Conservation (phyloP, 352 stramenopile genomes). For the Peronospora destructor region DNA sequence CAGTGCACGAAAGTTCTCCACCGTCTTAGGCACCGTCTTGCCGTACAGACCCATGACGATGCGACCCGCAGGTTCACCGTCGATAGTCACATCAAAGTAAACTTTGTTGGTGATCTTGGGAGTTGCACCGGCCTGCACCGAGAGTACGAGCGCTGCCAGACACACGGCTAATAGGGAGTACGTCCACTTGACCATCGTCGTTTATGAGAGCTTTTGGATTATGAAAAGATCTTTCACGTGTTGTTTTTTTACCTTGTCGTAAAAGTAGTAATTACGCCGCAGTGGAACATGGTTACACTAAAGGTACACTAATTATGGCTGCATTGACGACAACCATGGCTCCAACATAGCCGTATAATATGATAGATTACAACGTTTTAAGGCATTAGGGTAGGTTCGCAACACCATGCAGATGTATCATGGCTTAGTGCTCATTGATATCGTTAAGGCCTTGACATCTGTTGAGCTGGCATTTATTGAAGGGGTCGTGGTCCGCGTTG, state of each 20-base stretch:
- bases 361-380: too few relatives aligned
- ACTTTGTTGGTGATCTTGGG: slow-evolving; percentile 88
- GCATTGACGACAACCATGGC: too few relatives aligned
- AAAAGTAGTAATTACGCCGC: too few relatives aligned
- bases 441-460: too few relatives aligned
- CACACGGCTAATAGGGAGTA: slow-evolving; percentile 39
- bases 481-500: too few relatives aligned
- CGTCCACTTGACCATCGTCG: slow-evolving; percentile 51
- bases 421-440: too few relatives aligned
- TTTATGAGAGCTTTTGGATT: neutral
- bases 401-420: too few relatives aligned
- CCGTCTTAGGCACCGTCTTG: slow-evolving; percentile 83
- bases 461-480: too few relatives aligned
- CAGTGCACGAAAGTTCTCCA: slow-evolving; percentile 94
- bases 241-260: neutral
- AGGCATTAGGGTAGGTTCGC: too few relatives aligned
- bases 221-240: neutral
- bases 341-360: too few relatives aligned
- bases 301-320: too few relatives aligned
- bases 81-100: slow-evolving; percentile 96
- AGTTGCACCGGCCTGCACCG: slow-evolving; percentile 33
- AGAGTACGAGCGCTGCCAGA: slow-evolving; percentile 30
- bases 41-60: slow-evolving; percentile 83
- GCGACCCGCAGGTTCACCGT: slow-evolving; percentile 71
- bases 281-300: too few relatives aligned